phyloP scores from a whole-genome alignment of 176 grass and related monocot species.

The Calamus simplicifolius region DNA sequence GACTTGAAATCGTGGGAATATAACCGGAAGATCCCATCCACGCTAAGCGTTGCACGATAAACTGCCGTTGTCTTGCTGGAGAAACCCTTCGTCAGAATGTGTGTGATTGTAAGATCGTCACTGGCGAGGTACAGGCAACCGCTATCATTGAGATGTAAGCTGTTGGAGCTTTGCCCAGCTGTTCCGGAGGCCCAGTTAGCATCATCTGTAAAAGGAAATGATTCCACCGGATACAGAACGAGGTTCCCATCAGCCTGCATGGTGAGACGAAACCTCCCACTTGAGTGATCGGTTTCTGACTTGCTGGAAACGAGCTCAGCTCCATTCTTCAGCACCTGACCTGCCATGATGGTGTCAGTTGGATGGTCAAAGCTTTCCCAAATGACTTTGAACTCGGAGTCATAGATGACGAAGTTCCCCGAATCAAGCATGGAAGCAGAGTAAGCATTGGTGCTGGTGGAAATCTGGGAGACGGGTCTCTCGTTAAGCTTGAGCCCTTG shows the following conservation, averaged over 20 bases:
- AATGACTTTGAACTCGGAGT: background rate
- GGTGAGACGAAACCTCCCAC: conserved; percentile 18
- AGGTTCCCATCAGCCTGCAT: conserved; percentile 14
- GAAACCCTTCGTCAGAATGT: no score
- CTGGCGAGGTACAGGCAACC: no score
- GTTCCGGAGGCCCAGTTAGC: conserved; percentile 29
- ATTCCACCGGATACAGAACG: no score
- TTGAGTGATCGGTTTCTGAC: conserved; percentile 17
- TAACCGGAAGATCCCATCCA: no score
- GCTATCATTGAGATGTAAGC: no score
- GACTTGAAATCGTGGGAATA: no score
- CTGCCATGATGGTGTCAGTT: conserved; percentile 28
- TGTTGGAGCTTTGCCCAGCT: no score
- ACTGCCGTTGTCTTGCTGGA: no score
- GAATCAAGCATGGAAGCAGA: conserved; percentile 24
- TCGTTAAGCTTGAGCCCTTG: conserved; percentile 15
- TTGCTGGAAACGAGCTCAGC: conserved; percentile 21
- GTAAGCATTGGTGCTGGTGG: conserved; percentile 1
- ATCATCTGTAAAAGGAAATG: background rate
- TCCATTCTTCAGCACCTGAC: conserved; percentile 10
- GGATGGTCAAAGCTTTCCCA: conserved; percentile 29
- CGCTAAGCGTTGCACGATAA: no score
- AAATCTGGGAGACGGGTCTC: conserved; percentile 7
- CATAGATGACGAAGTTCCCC: conserved; percentile 27
- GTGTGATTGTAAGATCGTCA: no score